These are phyloP conservation scores for Amphicarpaea edgeworthii DNA, from an alignment of 306 rosid species.

Conservation along the genomic window DNA sequence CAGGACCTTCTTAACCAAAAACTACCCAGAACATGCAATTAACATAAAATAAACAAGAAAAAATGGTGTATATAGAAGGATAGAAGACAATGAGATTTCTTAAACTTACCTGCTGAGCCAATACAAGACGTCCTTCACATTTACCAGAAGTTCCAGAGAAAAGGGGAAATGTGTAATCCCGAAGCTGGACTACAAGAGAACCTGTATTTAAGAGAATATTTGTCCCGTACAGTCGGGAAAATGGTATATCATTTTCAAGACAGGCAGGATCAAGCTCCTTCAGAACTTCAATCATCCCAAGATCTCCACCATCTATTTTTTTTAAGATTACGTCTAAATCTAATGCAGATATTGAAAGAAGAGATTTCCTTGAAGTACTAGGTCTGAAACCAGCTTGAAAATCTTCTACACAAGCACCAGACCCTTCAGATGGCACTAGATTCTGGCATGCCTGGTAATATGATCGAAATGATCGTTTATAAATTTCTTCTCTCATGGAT, in stretches of 20 bases:
- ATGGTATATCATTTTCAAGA: slow-evolving; percentile 81
- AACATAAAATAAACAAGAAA: slow-evolving; percentile 19
- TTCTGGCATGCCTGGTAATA: slow-evolving; percentile 90
- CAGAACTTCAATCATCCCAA: slow-evolving; percentile 87
- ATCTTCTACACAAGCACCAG: slow-evolving; percentile 82
- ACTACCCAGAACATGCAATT: slow-evolving; percentile 22
- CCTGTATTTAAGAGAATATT: slow-evolving; percentile 73
- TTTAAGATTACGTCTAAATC: slow-evolving; percentile 85
- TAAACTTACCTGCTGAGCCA: slow-evolving; percentile 91
- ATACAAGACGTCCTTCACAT: slow-evolving; percentile 88
- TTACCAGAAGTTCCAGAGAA: slow-evolving; percentile 80
- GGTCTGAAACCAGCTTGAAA: slow-evolving; percentile 95
- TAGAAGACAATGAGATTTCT: slow-evolving; percentile 22
- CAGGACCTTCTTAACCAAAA: slow-evolving; percentile 29
- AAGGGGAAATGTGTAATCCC: slow-evolving; percentile 84
- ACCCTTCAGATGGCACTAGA: slow-evolving; percentile 77
- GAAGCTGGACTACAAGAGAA: slow-evolving; percentile 78
- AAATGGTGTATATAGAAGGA: slow-evolving; percentile 27
- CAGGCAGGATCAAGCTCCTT: slow-evolving; percentile 92
- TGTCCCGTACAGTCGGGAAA: slow-evolving; percentile 89
- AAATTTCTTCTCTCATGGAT: slow-evolving; percentile 74
- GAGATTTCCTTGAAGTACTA: slow-evolving; percentile 80
- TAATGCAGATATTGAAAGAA: slow-evolving; percentile 78
- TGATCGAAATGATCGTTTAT: slow-evolving; percentile 80
- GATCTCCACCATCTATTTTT: slow-evolving; percentile 89